Percentiles rank a stretch among this genome's conserved stretches.
These are phyloP conservation scores for Gynostemma pentaphyllum DNA, from an alignment of 306 rosid species.

Conservation along the genomic window DNA sequence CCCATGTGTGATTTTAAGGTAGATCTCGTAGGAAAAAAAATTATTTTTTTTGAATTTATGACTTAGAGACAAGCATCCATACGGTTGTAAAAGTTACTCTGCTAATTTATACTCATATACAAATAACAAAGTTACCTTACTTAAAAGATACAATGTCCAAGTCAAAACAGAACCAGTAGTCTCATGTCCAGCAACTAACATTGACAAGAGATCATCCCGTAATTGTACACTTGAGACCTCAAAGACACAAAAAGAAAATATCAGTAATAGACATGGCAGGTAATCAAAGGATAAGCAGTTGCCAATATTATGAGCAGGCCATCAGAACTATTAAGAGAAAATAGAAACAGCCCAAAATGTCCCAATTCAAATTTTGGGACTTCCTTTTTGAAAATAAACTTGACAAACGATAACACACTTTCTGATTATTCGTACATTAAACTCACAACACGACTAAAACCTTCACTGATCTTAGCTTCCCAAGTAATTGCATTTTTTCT, in stretches of 20 bases:
- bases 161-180: constrained; percentile 91
- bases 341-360: not conserved
- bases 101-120: not conserved
- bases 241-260: constrained; percentile 8
- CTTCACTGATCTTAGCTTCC: not conserved
- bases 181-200: constrained; percentile 96
- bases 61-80: not conserved
- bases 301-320: not conserved
- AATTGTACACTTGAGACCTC: constrained; percentile 85
- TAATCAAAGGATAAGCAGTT: not conserved
- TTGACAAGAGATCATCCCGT: constrained; percentile 86
- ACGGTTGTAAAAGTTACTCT: not conserved
- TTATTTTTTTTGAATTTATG: too few species aligned
- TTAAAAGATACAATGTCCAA: constrained; percentile 92
- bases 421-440: not conserved
- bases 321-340: not conserved
- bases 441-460: not conserved
- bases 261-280: not conserved
- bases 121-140: constrained; percentile 47
- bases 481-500: not conserved
- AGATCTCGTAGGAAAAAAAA: not conserved
- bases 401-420: not conserved
- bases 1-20: not conserved
- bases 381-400: not conserved
- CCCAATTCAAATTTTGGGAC: not conserved